phyloP scores from a whole-genome alignment of 2,329 filamentous ascomycete genomes.

The Phaeosphaeriaceae sp. region DNA sequence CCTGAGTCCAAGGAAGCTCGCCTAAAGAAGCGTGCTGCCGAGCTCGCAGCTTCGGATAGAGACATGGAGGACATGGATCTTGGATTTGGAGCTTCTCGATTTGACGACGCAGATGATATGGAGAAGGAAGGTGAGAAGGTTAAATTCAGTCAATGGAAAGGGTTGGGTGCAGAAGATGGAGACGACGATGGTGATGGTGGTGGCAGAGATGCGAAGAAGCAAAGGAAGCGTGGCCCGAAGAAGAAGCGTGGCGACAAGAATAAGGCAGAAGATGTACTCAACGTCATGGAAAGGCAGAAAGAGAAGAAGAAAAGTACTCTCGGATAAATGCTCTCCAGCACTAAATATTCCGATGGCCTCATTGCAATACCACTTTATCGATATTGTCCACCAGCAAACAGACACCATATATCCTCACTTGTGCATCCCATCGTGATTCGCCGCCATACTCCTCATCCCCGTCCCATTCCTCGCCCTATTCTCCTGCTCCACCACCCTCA shows the following conservation, averaged over 20 bases:
- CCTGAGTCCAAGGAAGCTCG: constrained; percentile 68
- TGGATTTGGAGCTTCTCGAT: constrained; percentile 88
- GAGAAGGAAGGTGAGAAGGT: constrained; percentile 66
- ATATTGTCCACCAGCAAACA: background rate
- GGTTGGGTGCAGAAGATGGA: constrained; percentile 61
- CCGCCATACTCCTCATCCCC: constrained; percentile 45
- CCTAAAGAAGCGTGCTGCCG: constrained; percentile 67
- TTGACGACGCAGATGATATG: constrained; percentile 87
- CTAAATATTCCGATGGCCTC: background rate
- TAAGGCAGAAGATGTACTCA: constrained; percentile 80
- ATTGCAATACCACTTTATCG: background rate
- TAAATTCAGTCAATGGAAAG: constrained; percentile 72
- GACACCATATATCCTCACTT: background rate
- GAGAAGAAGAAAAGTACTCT: constrained; percentile 38
- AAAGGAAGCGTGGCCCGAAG: constrained; percentile 75
- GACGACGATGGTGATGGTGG: constrained; percentile 55
- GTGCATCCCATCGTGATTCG: background rate
- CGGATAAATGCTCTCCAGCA: background rate
- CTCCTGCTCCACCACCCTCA: constrained; percentile 72
- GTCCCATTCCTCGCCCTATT: constrained; percentile 65
- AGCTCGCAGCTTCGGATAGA: constrained; percentile 75
- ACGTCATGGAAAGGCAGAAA: constrained; percentile 74
- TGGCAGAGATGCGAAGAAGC: constrained; percentile 61
- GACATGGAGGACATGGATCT: constrained; percentile 93
- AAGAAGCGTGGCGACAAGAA: constrained; percentile 83